phyloP scores from a whole-genome alignment of 768 basidiomycete species.

The Boletus bicolor region DNA sequence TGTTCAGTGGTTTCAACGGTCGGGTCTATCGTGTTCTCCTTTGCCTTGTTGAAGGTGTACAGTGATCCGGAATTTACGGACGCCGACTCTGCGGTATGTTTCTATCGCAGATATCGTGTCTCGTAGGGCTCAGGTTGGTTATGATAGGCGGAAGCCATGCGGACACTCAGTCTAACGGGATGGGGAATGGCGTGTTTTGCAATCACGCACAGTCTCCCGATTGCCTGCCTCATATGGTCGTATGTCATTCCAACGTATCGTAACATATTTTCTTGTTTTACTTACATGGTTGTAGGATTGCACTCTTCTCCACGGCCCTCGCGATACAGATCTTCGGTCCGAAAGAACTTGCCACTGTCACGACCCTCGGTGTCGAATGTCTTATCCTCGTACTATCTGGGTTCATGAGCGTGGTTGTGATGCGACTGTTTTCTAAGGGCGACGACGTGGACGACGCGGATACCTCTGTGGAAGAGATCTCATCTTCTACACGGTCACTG shows the following conservation, averaged over 20 bases:
- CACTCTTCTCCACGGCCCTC: conserved; percentile 8
- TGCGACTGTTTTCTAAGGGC: not conserved
- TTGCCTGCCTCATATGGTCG: conserved; percentile 16
- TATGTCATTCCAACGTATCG: not conserved
- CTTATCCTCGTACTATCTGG: conserved; percentile 1
- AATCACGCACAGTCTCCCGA: conserved; percentile 16
- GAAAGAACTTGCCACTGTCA: not conserved
- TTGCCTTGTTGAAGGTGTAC: conserved; percentile 9
- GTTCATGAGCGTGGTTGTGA: not conserved
- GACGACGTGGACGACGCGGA: not conserved
- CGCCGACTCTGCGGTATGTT: conserved; percentile 8
- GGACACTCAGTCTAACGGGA: not conserved
- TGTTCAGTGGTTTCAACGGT: conserved; percentile 9
- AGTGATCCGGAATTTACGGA: conserved; percentile 3
- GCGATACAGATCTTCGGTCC: conserved; percentile 8
- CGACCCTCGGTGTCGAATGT: conserved; percentile 5
- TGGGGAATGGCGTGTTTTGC: conserved; percentile 8
- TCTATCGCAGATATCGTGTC: not conserved
- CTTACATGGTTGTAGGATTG: not conserved
- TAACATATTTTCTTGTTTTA: not conserved
- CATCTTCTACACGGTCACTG: not conserved
- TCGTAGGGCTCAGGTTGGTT: not conserved
- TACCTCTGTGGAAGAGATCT: not conserved
- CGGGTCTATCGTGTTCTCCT: conserved; percentile 14
- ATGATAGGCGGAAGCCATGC: conserved; percentile 5